Conservation (phyloP, 495 filamentous ascomycete species). For the Penicillium riverlandense region DNA sequence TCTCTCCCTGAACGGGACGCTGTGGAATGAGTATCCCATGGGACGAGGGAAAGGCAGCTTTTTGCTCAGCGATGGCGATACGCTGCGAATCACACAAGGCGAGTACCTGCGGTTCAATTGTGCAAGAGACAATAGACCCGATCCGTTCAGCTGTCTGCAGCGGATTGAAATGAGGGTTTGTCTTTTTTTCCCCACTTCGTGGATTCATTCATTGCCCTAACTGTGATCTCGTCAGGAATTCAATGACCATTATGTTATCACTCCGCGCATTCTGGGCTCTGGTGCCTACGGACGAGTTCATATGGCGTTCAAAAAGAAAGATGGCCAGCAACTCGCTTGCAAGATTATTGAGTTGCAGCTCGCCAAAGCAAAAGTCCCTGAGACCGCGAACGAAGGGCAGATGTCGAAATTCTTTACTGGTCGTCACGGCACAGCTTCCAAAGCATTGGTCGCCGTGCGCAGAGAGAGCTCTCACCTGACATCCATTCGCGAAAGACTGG, state of each 20-base stretch:
- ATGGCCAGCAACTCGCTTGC: constrained; percentile 43
- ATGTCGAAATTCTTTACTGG: constrained; percentile 1
- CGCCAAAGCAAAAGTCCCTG: constrained; percentile 1
- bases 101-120: constrained; percentile 17
- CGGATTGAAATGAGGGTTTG: constrained; percentile 23
- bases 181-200: neutral
- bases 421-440: neutral
- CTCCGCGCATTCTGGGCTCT: constrained; percentile 39
- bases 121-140: neutral
- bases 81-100: constrained; percentile 23
- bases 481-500: constrained; percentile 1
- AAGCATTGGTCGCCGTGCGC: neutral
- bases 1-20: constrained; percentile 50
- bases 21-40: constrained; percentile 42
- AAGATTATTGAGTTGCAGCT: constrained; percentile 39
- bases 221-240: constrained; percentile 32
- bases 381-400: neutral
- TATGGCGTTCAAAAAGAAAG: constrained; percentile 34
- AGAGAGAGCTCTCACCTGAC: neutral
- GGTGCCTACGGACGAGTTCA: constrained; percentile 43
- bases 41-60: constrained; percentile 31
- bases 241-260: constrained; percentile 38
- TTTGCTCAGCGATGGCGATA: constrained; percentile 50
- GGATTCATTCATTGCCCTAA: neutral
- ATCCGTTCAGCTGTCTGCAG: constrained; percentile 14